Evolutionary conservation across 2,329 filamentous ascomycete genomes (phyloP), one percentile per base, ranked within the genome.

Genomic region (Ustulina deusta): DNA sequence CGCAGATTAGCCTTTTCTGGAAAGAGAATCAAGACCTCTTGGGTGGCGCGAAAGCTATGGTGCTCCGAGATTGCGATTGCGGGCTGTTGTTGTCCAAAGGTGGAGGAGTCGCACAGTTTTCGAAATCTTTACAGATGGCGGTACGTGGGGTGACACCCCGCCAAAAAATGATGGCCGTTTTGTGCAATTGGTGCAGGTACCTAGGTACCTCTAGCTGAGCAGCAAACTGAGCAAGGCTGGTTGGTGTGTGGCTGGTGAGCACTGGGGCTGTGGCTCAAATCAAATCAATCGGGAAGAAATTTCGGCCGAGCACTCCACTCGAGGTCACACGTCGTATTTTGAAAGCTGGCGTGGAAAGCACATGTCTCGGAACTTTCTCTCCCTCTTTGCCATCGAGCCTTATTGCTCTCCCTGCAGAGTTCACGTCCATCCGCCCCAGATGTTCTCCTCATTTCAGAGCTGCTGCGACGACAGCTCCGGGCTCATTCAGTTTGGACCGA

Each of bases 71-170:
- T 60, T 38, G 56, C 44, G 58, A 40, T 65, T 51, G 66, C 54
- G 61, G 61, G 27, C 62, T 60, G 61, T 64, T 62, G 58, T 44
- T 51, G 49, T 68, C 63, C 51, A 42, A 62, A 65, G 59, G 63
- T 65, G 66, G 70, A 71, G 69, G 70, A 72, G 66, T 69, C 69
- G 63, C 61, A 65, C 57, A 63, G 63, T 67, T 68, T 69, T 71
- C 61, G 70, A 71, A 72, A 71, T 72, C 70, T 72, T 72, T 72
- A 69, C 46, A 40, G 38, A 52, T 61, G 46, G n/a, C n/a, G n/a
- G n/a, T 29, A 63, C 70, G 70, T 72, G 70, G 70, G 70, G 69
- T 72, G 67, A 64, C 51, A 59, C 69, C 69, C 69, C 69, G 65
- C 71, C 67, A 70, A 68, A 72, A 68, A 36, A 48, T 62, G 6